Conservation (phyloP, 2,329 filamentous ascomycete genomes). For the Plectosphaerella plurivora region DNA sequence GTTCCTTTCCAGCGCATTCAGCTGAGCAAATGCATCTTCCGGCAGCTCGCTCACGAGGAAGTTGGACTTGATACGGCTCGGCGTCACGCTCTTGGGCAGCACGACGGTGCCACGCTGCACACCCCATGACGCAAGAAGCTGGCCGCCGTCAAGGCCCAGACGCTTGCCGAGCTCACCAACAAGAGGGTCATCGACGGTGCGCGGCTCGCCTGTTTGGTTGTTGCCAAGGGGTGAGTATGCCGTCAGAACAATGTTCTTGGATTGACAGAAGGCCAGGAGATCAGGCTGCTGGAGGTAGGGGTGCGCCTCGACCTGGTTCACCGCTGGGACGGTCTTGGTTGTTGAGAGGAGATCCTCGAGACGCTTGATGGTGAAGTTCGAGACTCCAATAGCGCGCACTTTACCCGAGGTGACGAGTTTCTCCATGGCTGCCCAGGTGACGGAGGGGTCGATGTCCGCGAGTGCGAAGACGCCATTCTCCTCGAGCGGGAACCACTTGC, state of each 20-base stretch:
- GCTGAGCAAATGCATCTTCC: constrained; percentile 26
- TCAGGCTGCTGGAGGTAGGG: constrained; percentile 61
- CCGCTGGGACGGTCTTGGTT: constrained; percentile 52
- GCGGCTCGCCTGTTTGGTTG: constrained; percentile 38
- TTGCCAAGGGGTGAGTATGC: constrained; percentile 63
- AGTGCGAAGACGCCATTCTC: constrained; percentile 61
- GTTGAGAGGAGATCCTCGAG: constrained; percentile 40
- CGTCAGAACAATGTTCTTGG: constrained; percentile 55
- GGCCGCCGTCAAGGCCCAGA: constrained; percentile 32
- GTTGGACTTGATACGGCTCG: constrained; percentile 64
- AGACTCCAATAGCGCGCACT: constrained; percentile 42
- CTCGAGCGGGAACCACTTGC: constrained; percentile 33
- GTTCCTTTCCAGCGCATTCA: constrained; percentile 33
- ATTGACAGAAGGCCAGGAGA: constrained; percentile 51
- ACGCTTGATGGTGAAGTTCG: constrained; percentile 41
- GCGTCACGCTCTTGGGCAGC: constrained; percentile 66
- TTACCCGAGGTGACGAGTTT: constrained; percentile 31
- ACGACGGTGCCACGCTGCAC: constrained; percentile 62
- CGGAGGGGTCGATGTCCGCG: constrained; percentile 42
- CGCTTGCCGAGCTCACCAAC: constrained; percentile 42
- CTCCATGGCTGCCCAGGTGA: constrained; percentile 34
- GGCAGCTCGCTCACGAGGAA: constrained; percentile 33
- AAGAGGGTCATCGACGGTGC: constrained; percentile 42
- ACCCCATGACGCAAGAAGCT: constrained; percentile 53
- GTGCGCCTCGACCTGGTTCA: constrained; percentile 68